A percentile compares a stretch with the other conserved stretches of the same genome.
Evolutionary conservation across 495 filamentous ascomycete genomes (phyloP).

Genomic region (Neurospora tetraspora): DNA sequence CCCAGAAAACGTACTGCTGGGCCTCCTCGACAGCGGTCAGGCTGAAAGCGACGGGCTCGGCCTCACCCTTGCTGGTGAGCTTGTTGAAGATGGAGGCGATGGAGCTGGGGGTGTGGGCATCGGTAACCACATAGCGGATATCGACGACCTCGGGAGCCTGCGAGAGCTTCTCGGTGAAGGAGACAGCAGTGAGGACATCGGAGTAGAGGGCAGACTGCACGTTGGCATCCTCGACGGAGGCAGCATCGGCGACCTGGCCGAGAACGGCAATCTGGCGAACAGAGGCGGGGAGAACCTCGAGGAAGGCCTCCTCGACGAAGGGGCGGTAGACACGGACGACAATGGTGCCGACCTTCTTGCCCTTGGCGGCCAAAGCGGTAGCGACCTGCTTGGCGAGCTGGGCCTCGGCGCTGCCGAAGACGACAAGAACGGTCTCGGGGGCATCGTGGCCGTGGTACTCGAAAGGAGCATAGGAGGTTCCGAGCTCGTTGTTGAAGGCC

Average conservation of each 20-base stretch:
- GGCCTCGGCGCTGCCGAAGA: slow-evolving; percentile 84
- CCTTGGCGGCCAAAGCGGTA: slow-evolving; percentile 56
- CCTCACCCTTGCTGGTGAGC: slow-evolving; percentile 52
- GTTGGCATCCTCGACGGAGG: slow-evolving; percentile 53
- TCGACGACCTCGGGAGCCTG: slow-evolving; percentile 57
- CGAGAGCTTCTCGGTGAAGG: slow-evolving; percentile 59
- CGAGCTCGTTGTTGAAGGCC: slow-evolving; percentile 83
- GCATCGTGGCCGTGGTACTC: slow-evolving; percentile 84
- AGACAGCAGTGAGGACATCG: slow-evolving; percentile 76
- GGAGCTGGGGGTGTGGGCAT: slow-evolving; percentile 71
- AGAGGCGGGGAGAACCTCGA: slow-evolving; percentile 65
- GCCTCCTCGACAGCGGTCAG: slow-evolving; percentile 34
- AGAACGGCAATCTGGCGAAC: slow-evolving; percentile 61
- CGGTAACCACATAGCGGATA: slow-evolving; percentile 77
- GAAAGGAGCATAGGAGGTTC: slow-evolving; percentile 83
- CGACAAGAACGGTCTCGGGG: slow-evolving; percentile 73
- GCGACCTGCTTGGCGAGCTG: slow-evolving; percentile 78
- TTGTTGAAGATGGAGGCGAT: slow-evolving; percentile 45
- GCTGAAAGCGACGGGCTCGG: slow-evolving; percentile 37
- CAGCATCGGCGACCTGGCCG: slow-evolving; percentile 46
- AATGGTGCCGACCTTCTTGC: slow-evolving; percentile 70
- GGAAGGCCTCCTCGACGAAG: slow-evolving; percentile 88
- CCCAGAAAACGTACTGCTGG: slow-evolving; percentile 90
- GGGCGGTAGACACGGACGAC: slow-evolving; percentile 90
- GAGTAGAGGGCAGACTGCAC: slow-evolving; percentile 75